Evolutionary conservation across 148 eudicot species (phyloP).

Genomic region (Gaultheria prostrata): DNA sequence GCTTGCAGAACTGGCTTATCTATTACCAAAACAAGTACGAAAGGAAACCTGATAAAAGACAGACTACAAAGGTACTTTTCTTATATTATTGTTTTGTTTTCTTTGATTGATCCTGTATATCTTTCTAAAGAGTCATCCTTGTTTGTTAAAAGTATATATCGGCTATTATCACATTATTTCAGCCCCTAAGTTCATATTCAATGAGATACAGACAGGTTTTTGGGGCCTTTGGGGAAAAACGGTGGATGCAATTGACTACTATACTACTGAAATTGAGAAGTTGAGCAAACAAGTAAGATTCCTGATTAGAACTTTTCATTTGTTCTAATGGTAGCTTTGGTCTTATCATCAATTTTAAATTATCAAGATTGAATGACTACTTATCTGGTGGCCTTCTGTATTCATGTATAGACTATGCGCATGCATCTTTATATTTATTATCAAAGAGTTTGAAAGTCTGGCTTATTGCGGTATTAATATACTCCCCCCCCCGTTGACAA

Average conservation of each 20-base stretch:
- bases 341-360: neutral
- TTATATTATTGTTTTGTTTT: neutral
- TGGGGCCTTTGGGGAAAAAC: constrained; percentile 89
- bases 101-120: neutral
- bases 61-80: constrained; percentile 65
- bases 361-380: neutral
- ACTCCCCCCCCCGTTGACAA: neutral
- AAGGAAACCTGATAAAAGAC: constrained; percentile 58
- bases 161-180: neutral
- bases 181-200: neutral
- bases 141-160: neutral
- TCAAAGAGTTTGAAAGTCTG: neutral
- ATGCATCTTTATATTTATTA: neutral
- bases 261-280: constrained; percentile 66
- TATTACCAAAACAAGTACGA: constrained; percentile 82
- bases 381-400: neutral
- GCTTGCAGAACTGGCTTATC: constrained; percentile 61
- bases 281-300: constrained; percentile 58
- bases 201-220: constrained; percentile 77
- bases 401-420: neutral
- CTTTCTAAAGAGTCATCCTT: neutral
- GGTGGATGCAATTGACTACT: constrained; percentile 85
- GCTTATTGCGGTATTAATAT: neutral
- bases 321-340: neutral
- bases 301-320: neutral